Percentiles rank a stretch among this genome's conserved stretches.
Evolutionary conservation across 169 alveolate genomes (phyloP).

Genomic region (Cyclospora cayetanensis): DNA sequence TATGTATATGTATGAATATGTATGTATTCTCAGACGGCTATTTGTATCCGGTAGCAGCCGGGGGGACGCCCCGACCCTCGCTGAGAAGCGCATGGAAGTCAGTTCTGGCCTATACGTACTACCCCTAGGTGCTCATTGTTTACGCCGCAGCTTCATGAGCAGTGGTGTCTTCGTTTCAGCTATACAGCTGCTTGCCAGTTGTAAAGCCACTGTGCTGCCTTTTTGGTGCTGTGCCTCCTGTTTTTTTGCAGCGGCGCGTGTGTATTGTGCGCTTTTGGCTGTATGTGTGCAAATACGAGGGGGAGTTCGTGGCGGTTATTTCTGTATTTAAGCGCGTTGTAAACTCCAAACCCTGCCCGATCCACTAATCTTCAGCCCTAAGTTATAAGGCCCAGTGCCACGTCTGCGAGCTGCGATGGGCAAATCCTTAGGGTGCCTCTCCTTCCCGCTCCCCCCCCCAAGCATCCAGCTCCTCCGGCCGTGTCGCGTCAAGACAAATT

Average conservation of each 20-base stretch:
- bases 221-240: not conserved
- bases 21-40: not conserved
- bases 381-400: not conserved
- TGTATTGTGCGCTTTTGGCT: slow-evolving; percentile 38
- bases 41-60: not conserved
- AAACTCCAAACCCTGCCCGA: not conserved
- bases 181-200: not conserved
- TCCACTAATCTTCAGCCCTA: not conserved
- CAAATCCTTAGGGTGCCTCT: too few species aligned
- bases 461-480: too few species aligned
- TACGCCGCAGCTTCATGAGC: not conserved
- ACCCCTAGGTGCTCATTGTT: not conserved
- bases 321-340: not conserved
- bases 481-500: too few species aligned
- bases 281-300: slow-evolving; percentile 32
- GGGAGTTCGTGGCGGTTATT: slow-evolving; percentile 15
- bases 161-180: not conserved
- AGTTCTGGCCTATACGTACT: not conserved
- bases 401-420: too few species aligned
- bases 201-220: not conserved
- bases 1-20: too few species aligned
- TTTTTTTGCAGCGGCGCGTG: slow-evolving; percentile 10
- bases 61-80: not conserved
- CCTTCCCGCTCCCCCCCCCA: too few species aligned
- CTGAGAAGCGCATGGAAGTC: not conserved